Conservation (phyloP, 108 stramenopile genomes). For the Conticribra weissflogii region DNA sequence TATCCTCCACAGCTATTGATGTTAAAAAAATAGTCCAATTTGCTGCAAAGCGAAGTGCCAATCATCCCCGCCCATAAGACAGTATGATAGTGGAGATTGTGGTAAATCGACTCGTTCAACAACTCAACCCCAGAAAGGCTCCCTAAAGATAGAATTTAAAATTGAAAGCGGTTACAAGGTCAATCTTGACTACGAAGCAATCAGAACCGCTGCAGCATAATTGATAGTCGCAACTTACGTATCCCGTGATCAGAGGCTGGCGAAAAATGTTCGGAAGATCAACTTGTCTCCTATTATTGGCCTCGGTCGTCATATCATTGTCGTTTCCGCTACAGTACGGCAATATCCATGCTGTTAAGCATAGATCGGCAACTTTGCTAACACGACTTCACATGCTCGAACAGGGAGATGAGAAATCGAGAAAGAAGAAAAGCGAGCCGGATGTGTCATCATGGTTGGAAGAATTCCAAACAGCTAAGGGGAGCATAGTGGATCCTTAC, state of each 20-base stretch:
- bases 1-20: too few species aligned
- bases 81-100: too few species aligned
- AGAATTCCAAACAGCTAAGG: constrained; percentile 49
- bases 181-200: neutral
- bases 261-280: too few species aligned
- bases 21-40: too few species aligned
- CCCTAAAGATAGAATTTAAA: too few species aligned
- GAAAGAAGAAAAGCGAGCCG: constrained; percentile 11
- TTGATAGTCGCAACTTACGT: too few species aligned
- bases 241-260: too few species aligned
- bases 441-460: constrained; percentile 41
- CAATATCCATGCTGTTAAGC: neutral
- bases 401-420: constrained; percentile 5
- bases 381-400: constrained; percentile 1
- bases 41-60: too few species aligned
- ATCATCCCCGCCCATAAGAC: too few species aligned
- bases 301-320: neutral
- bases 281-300: neutral
- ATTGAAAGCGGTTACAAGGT: too few species aligned
- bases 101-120: too few species aligned
- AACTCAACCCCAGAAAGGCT: too few species aligned
- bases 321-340: neutral
- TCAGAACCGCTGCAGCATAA: neutral
- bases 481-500: constrained; percentile 63
- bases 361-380: neutral